These are phyloP conservation scores for Chalara sp. DNA, from an alignment of 2,329 filamentous ascomycete species.

Conservation along the genomic window DNA sequence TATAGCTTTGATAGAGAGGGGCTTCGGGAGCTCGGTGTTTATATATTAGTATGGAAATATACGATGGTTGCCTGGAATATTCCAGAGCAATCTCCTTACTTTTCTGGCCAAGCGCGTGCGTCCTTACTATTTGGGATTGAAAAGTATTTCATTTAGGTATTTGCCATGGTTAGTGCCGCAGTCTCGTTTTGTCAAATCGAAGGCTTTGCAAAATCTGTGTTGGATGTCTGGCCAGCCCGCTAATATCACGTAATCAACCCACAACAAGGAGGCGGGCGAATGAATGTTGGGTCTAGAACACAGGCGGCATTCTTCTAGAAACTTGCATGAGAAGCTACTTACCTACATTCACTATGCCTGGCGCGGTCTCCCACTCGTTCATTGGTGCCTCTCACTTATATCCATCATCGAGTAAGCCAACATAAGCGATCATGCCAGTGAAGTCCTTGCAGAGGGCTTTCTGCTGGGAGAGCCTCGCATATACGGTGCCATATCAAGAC, in stretches of 20 bases:
- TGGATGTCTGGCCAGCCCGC: too few relatives aligned
- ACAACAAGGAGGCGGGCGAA: too few relatives aligned
- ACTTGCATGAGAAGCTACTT: neutral
- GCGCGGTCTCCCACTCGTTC: neutral
- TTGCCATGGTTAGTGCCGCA: too few relatives aligned
- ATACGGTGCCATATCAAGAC: neutral
- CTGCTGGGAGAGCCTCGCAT: conserved; percentile 6
- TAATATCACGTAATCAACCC: too few relatives aligned
- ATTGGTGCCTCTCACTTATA: neutral
- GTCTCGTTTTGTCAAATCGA: too few relatives aligned
- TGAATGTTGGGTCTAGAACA: too few relatives aligned
- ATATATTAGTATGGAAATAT: neutral
- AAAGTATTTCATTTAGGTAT: too few relatives aligned
- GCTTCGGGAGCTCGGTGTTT: neutral
- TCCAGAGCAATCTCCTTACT: too few relatives aligned
- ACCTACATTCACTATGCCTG: neutral
- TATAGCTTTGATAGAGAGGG: conserved; percentile 1
- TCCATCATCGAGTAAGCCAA: neutral
- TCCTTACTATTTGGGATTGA: too few relatives aligned
- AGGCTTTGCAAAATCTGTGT: too few relatives aligned
- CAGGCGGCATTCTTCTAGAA: neutral
- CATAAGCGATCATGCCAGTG: conserved; percentile 4
- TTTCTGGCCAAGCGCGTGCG: too few relatives aligned
- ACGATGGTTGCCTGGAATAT: too few relatives aligned
- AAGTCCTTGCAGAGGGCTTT: conserved; percentile 4